Percentiles rank a stretch among this genome's conserved stretches.
These are phyloP conservation scores for Xylaria acuta DNA, from an alignment of 495 filamentous ascomycete species.

Conservation along the genomic window DNA sequence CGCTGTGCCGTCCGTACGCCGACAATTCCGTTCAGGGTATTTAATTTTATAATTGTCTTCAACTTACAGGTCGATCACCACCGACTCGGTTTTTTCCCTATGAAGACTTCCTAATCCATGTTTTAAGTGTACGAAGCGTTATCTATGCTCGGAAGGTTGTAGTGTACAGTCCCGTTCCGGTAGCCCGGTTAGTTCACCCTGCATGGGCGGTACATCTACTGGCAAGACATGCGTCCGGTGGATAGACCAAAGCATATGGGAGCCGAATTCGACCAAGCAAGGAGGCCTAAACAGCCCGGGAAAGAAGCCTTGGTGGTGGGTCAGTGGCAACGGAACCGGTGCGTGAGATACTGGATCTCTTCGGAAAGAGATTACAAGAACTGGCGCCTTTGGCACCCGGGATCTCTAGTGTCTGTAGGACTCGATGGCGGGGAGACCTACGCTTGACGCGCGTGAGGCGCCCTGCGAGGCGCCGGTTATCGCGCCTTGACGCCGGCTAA, in stretches of 20 bases:
- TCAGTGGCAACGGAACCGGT: neutral
- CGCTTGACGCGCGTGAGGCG: constrained; percentile 11
- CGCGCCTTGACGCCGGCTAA: neutral
- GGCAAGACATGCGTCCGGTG: neutral
- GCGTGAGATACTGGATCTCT: neutral
- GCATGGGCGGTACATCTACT: neutral
- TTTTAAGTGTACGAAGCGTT: neutral
- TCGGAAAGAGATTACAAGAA: neutral
- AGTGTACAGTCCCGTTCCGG: neutral
- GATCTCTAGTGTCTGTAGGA: neutral
- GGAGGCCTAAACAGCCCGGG: neutral
- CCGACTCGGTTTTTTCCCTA: too few species aligned
- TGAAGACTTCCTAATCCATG: neutral
- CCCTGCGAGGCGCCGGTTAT: constrained; percentile 1
- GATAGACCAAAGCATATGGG: neutral
- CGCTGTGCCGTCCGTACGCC: neutral
- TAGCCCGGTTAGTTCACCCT: neutral
- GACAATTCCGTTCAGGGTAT: neutral
- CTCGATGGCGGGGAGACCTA: constrained; percentile 3
- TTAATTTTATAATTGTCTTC: neutral
- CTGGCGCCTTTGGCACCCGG: constrained; percentile 9
- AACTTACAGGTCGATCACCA: neutral
- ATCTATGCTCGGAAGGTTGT: neutral
- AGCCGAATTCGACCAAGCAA: neutral
- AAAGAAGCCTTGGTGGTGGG: neutral